phyloP scores from a whole-genome alignment of 495 filamentous ascomycete genomes.

The Diplogelasinospora grovesii region DNA sequence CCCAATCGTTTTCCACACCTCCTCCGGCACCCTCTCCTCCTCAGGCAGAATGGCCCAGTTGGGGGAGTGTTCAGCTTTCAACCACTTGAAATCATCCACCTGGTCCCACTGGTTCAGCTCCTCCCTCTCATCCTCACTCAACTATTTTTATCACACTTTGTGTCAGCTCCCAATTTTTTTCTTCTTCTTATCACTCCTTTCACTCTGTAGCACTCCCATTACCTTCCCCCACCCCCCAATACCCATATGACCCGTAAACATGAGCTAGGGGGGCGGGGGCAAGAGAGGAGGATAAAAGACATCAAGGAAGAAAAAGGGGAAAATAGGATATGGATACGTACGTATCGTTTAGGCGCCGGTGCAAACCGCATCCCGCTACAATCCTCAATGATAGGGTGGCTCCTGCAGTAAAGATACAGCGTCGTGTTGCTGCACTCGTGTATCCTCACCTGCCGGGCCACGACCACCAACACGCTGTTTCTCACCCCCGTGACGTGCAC shows the following conservation, averaged over 20 bases:
- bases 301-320: too few relatives aligned
- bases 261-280: too few relatives aligned
- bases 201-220: too few relatives aligned
- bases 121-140: slow-evolving; percentile 24
- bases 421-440: slow-evolving; percentile 75
- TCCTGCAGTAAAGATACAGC: slow-evolving; percentile 74
- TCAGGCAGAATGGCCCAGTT: slow-evolving; percentile 73
- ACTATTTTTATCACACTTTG: slow-evolving; percentile 15
- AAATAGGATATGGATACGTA: slow-evolving; percentile 34
- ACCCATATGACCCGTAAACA: too few relatives aligned
- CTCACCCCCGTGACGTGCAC: slow-evolving; percentile 72
- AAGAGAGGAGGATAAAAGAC: too few relatives aligned
- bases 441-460: slow-evolving; percentile 80
- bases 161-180: neutral
- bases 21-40: slow-evolving; percentile 51
- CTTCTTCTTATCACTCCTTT: too few relatives aligned
- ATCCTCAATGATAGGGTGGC: slow-evolving; percentile 89
- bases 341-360: slow-evolving; percentile 60
- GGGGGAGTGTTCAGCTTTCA: slow-evolving; percentile 76
- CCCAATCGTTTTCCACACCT: slow-evolving; percentile 53
- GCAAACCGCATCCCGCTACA: slow-evolving; percentile 75
- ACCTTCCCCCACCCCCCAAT: too few relatives aligned
- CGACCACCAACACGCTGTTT: slow-evolving; percentile 67
- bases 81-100: slow-evolving; percentile 97
- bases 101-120: slow-evolving; percentile 70